Percentiles rank a stretch among this genome's conserved stretches.
These are phyloP conservation scores for Mrakiaceae sp. DNA, from an alignment of 1,284 basidiomycete species.

Conservation along the genomic window DNA sequence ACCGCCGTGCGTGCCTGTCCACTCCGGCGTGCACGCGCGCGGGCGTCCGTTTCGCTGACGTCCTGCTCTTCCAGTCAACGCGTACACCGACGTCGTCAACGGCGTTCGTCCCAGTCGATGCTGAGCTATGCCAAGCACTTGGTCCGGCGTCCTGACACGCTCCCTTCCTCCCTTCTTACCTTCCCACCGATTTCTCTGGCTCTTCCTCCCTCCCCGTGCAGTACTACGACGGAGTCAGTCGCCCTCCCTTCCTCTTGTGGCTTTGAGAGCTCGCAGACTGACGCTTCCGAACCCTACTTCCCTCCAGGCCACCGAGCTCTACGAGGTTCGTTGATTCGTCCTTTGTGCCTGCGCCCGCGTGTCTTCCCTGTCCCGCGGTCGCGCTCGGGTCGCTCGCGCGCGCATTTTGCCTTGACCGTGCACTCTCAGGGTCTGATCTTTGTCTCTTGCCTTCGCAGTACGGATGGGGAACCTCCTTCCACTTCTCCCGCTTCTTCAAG, in stretches of 20 bases:
- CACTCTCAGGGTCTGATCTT: not conserved
- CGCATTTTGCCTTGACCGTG: not conserved
- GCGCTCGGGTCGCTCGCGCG: not conserved
- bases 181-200: not conserved
- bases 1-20: conserved; percentile 38
- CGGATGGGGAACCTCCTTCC: conserved; percentile 52
- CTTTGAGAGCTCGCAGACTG: not conserved
- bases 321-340: not conserved
- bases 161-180: not conserved
- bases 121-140: not conserved
- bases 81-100: conserved; percentile 91
- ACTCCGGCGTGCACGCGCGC: too few relatives aligned
- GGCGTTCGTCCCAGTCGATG: conserved; percentile 40
- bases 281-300: not conserved
- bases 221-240: not conserved
- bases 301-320: not conserved
- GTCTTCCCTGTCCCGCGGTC: not conserved
- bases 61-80: conserved; percentile 38
- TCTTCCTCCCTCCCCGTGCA: not conserved
- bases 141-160: not conserved
- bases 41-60: too few relatives aligned
- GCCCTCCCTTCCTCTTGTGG: not conserved
- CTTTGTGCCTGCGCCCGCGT: not conserved
- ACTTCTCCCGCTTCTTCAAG: conserved; percentile 96
- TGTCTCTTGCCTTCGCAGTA: not conserved